Conservation (phyloP, 257 asterid genomes). For the Ocimum tenuiflorum region DNA sequence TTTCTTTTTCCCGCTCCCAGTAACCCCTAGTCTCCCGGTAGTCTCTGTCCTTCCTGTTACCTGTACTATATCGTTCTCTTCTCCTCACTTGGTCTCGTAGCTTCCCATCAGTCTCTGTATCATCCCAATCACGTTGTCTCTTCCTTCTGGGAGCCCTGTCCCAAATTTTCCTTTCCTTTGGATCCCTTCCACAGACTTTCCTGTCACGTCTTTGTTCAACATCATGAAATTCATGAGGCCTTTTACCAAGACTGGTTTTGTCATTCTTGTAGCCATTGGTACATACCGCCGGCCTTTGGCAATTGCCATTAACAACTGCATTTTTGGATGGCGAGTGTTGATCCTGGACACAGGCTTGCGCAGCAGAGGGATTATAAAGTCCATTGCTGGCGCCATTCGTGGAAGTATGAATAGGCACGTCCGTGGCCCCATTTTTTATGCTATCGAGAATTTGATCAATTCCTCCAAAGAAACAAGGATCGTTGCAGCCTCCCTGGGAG, state of each 20-base stretch:
- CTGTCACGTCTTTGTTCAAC: slow-evolving; percentile 35
- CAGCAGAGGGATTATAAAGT: slow-evolving; percentile 12
- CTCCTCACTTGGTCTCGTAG: slow-evolving; percentile 53
- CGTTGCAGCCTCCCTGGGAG: slow-evolving; percentile 30
- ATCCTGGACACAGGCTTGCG: slow-evolving; percentile 9
- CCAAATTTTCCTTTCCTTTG: slow-evolving; percentile 41
- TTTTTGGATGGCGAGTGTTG: slow-evolving; percentile 12
- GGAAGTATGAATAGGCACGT: slow-evolving; percentile 13
- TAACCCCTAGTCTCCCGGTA: slow-evolving; percentile 63
- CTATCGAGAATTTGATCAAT: slow-evolving; percentile 63
- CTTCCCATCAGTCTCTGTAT: slow-evolving; percentile 41
- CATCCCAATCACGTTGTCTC: slow-evolving; percentile 56
- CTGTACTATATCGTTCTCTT: slow-evolving; percentile 42
- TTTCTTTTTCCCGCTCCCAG: slow-evolving; percentile 89
- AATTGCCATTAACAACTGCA: slow-evolving; percentile 23
- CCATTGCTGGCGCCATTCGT: slow-evolving; percentile 12
- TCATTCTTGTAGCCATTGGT: slow-evolving; percentile 25
- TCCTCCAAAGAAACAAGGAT: slow-evolving; percentile 62
- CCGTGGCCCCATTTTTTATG: slow-evolving; percentile 44
- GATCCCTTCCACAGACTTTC: slow-evolving; percentile 39
- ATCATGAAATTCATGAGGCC: slow-evolving; percentile 24
- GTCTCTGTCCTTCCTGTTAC: slow-evolving; percentile 56
- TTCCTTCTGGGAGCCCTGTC: slow-evolving; percentile 54
- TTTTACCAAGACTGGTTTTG: slow-evolving; percentile 20
- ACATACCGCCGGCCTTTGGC: slow-evolving; percentile 17